Percentiles rank a stretch among this genome's conserved stretches.
phyloP scores from a whole-genome alignment of 768 basidiomycete genomes.

The Albatrellus ellisii region DNA sequence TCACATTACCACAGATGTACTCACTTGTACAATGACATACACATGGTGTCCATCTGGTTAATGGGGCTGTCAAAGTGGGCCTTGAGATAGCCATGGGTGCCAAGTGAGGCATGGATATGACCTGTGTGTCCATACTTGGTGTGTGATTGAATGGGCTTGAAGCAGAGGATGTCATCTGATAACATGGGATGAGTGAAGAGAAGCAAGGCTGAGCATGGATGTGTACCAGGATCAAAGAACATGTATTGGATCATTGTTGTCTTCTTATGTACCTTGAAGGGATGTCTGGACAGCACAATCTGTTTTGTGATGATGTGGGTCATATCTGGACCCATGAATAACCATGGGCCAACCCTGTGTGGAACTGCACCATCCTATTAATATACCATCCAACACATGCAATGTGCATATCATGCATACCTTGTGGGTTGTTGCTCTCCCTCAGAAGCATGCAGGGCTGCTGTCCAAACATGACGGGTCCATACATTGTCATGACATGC shows the following conservation, averaged over 20 bases:
- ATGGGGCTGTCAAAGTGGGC: too few relatives aligned
- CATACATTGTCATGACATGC: constrained; percentile 80
- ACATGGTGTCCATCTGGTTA: too few relatives aligned
- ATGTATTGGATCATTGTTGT: too few relatives aligned
- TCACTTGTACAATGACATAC: too few relatives aligned
- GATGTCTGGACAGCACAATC: too few relatives aligned
- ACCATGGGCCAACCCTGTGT: constrained; percentile 79
- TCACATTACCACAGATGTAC: constrained; percentile 88
- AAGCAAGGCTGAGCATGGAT: too few relatives aligned
- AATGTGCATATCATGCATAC: too few relatives aligned
- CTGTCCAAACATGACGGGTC: constrained; percentile 65
- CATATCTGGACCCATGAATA: constrained; percentile 85
- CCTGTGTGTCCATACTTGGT: too few relatives aligned
- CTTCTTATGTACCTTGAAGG: constrained; percentile 93
- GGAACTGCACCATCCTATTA: too few relatives aligned
- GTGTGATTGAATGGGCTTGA: constrained; percentile 86
- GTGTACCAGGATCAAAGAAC: background rate
- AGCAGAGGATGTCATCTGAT: constrained; percentile 72
- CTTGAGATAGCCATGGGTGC: constrained; percentile 98
- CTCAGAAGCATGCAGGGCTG: constrained; percentile 55
- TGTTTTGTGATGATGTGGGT: constrained; percentile 92
- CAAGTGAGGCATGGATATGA: too few relatives aligned
- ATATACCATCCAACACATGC: too few relatives aligned
- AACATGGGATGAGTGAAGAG: constrained; percentile 3
- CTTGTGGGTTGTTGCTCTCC: too few relatives aligned